Evolutionary conservation across 2,329 filamentous ascomycete species (phyloP).

Genomic region (Penicillium sp.): DNA sequence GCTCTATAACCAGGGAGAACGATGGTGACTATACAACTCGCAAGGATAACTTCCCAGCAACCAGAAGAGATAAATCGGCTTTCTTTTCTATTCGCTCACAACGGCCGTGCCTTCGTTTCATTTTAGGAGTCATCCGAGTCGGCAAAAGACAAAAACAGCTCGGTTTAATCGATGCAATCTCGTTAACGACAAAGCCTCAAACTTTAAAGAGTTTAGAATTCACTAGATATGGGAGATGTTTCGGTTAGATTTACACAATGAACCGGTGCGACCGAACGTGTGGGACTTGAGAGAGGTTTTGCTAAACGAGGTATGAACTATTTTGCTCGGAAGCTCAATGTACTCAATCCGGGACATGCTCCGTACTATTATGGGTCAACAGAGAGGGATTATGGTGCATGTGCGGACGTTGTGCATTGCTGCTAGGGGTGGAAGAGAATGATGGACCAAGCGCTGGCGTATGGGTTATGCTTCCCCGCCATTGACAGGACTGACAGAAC

Average conservation of each 20-base stretch:
- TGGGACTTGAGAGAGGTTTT: not conserved
- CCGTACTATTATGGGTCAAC: not conserved
- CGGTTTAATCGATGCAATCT: not conserved
- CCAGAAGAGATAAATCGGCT: not conserved
- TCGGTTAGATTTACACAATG: not conserved
- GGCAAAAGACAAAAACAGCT: not conserved
- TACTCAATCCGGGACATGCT: not conserved
- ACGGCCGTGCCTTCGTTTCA: not conserved
- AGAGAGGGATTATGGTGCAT: not conserved
- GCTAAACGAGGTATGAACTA: not conserved
- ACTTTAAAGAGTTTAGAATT: not conserved
- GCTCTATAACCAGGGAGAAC: not conserved
- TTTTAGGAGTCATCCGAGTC: not conserved
- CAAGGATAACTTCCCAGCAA: not conserved
- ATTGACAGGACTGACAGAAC: not conserved
- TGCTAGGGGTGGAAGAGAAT: not conserved
- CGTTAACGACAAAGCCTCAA: not conserved
- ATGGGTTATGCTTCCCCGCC: not conserved
- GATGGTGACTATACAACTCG: not conserved
- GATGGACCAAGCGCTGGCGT: not conserved
- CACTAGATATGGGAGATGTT: not conserved
- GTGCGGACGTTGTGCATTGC: not conserved
- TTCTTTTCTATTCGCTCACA: not conserved
- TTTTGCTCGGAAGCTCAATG: not conserved
- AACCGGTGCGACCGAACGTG: not conserved